Base-by-base conservation (phyloP, 1,284 basidiomycete genomes). In the Trametes sp. region DNA sequence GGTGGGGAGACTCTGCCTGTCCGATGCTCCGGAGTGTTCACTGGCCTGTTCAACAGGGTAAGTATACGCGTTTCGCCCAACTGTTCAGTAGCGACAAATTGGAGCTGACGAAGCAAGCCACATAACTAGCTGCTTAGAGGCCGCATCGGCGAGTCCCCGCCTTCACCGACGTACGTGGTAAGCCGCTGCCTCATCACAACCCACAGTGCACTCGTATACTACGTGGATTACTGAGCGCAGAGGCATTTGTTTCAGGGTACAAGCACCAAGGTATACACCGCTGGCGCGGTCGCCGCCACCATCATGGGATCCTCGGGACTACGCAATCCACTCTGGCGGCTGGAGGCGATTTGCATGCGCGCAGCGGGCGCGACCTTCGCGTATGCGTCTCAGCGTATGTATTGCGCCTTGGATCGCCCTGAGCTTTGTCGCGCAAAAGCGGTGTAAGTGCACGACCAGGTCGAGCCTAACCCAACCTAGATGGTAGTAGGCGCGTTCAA, bases 371-470 rank as follows among this genome's bases (percentile, higher is more conserved):
- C 31, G 31, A 16, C 33, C n/a, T n/a, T n/a, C n/a, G 48, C 11
- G 49, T 19, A 29, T 13, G 9, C n/a, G 21, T 8, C 10, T 21
- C 13, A 26, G n/a, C 29, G 31, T 28, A 33, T 26, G 33, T 13
- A 9, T 35, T 21, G 21, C n/a, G 31, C 31, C 42, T 21, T 13
- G 19, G 29, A 28, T n/a, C 19, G 9, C 21, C 23, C 31, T 45
- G n/a, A 26, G n/a, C 21, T 7, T 24, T 46, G 54, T 55, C 54
- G 44, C 28, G 29, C 33, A 24, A 44, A 55, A 46, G 44, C 42
- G 44, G 44, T 46, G 44, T 44, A 33, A 24, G 21, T 31, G 35
- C 44, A 44, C 54, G 28, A 45, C 44, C 29, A 46, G 44, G 26
- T 44, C 14, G 23, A 16, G 45, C 45, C n/a, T 46, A 46, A 46